Base-by-base conservation (phyloP, 805 yeast genomes). In the Candida endomychidarum region DNA sequence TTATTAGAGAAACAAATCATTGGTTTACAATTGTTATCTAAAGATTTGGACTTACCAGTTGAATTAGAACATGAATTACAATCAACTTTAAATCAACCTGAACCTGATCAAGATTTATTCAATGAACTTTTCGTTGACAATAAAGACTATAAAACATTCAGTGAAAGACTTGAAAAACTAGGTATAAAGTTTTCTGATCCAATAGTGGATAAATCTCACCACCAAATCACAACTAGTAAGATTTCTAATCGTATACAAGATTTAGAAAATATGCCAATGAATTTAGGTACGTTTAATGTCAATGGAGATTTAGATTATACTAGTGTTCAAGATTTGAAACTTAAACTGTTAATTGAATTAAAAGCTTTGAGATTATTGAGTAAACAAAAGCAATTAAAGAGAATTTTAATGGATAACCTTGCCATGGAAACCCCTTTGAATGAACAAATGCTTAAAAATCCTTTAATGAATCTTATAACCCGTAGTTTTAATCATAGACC, bases 361-460 rank as follows among this genome's bases (percentile, higher is more conserved):
- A 86, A 84, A 57, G 67, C 85, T 1, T 65, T 86, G 43, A 77
- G 81, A 49, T 57, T 84, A 3, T 65, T 86, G 40, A 70, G 84
- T 1, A 78, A 81, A 49, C 95, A 86, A 56, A 86, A 85, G 54
- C 78, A 77, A 42, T 49, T 84, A 37, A 80, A 87, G 56, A 82
- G 81, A 53, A 72, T 70, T 46, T 56, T 86, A 16, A 58, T 84
- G n/a, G 62, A 70, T 20, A 68, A 70, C 31, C 70, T 74, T 27
- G 75, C 82, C 8, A 68, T 74, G 27, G 75, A 74, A 52, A 83
- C 83, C 51, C 75, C 75, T 47, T 65, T 68, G 38, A 70, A 74
- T 43, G 76, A 77, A 5, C 62, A 65, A 26, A 60, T 83, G 42
- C 72, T 72, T 37, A 67, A 70, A 33, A 72, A 78, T 40, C 75